Evolutionary conservation across 2,329 filamentous ascomycete species (phyloP).

Genomic region (Dendrostoma leiphaemia): DNA sequence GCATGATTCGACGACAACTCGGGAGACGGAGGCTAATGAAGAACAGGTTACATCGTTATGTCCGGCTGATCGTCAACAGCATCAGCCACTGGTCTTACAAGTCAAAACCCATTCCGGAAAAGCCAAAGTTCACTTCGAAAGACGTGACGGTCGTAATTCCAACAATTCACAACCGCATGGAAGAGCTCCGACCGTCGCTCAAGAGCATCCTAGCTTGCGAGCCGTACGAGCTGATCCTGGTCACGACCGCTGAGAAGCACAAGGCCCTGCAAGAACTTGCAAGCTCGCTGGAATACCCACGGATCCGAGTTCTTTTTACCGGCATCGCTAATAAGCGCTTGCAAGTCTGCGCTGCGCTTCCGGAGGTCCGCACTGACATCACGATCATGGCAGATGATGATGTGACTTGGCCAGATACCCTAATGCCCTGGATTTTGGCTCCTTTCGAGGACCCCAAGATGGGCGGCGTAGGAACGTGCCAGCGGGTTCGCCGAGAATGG

Average conservation of each 20-base stretch:
- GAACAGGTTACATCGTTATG: slow-evolving; percentile 78
- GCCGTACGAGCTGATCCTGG: slow-evolving; percentile 73
- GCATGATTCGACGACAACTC: neutral
- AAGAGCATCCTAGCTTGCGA: slow-evolving; percentile 71
- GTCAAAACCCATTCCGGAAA: slow-evolving; percentile 77
- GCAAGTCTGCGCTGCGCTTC: slow-evolving; percentile 88
- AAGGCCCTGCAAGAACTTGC: slow-evolving; percentile 66
- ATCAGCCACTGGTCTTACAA: slow-evolving; percentile 84
- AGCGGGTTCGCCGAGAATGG: slow-evolving; percentile 73
- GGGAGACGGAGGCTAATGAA: slow-evolving; percentile 16
- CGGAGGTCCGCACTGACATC: slow-evolving; percentile 77
- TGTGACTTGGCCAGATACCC: slow-evolving; percentile 83
- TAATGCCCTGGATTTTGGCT: slow-evolving; percentile 88
- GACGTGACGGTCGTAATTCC: slow-evolving; percentile 95
- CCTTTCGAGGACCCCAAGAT: slow-evolving; percentile 83
- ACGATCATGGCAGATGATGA: slow-evolving; percentile 95
- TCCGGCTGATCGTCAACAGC: slow-evolving; percentile 81
- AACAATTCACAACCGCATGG: slow-evolving; percentile 83
- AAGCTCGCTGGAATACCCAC: slow-evolving; percentile 55
- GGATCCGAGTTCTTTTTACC: slow-evolving; percentile 72
- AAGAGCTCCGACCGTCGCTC: slow-evolving; percentile 79
- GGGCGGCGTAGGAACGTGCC: slow-evolving; percentile 89
- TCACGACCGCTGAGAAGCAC: slow-evolving; percentile 81
- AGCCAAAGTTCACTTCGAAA: slow-evolving; percentile 73
- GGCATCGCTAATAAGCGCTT: slow-evolving; percentile 91